Conservation (phyloP, 495 filamentous ascomycete genomes). For the Thermothielavioides terrestris region DNA sequence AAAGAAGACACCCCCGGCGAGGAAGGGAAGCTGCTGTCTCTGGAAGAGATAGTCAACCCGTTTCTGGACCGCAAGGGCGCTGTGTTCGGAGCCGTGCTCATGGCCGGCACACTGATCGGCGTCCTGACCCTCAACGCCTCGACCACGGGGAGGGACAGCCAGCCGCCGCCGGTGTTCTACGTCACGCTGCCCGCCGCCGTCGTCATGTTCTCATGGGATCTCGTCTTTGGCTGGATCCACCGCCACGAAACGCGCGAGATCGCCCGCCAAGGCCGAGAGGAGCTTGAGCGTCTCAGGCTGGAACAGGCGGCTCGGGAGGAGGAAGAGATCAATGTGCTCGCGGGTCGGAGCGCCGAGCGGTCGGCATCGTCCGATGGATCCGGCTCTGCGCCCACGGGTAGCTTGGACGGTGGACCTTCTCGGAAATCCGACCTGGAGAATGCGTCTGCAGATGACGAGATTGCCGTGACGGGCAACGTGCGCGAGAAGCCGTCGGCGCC, state of each 20-base stretch:
- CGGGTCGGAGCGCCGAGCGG: not conserved
- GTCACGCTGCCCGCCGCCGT: conserved; percentile 55
- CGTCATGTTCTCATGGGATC: conserved; percentile 55
- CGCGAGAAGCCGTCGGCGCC: not conserved
- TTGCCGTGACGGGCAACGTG: not conserved
- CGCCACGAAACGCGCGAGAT: conserved; percentile 52
- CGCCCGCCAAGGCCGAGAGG: conserved; percentile 43
- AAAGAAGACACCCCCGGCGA: conserved; percentile 41
- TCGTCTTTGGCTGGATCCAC: conserved; percentile 49
- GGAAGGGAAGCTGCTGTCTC: conserved; percentile 43
- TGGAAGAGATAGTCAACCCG: conserved; percentile 64
- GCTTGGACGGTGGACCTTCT: not conserved
- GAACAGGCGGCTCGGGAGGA: conserved; percentile 25
- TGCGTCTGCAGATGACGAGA: not conserved
- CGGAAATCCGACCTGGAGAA: too few relatives aligned
- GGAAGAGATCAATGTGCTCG: conserved; percentile 6
- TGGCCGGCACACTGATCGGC: conserved; percentile 52
- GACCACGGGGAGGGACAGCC: conserved; percentile 30
- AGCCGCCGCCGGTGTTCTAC: conserved; percentile 52
- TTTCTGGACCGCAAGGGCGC: conserved; percentile 57
- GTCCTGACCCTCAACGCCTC: conserved; percentile 52
- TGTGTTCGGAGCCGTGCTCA: conserved; percentile 49
- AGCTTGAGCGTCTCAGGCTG: conserved; percentile 38
- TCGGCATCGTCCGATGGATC: not conserved
- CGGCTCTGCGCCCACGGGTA: not conserved